These are phyloP conservation scores for Pleurotus tuoliensis DNA, from an alignment of 768 basidiomycete species.

Conservation along the genomic window DNA sequence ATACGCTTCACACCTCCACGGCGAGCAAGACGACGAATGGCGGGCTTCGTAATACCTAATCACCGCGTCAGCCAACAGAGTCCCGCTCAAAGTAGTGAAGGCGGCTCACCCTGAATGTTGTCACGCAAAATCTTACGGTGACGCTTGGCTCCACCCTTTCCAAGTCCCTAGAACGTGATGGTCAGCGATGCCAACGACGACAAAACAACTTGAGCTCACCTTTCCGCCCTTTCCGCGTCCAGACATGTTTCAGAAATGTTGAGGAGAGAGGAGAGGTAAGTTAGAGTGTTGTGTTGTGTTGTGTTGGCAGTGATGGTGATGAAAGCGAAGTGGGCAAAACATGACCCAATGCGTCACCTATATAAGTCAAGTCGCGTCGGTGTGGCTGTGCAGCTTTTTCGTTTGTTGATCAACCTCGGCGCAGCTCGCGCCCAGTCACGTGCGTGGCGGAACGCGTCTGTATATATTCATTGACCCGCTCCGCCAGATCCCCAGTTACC, in stretches of 20 bases:
- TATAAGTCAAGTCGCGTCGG: conserved; percentile 12
- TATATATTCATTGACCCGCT: conserved; percentile 20
- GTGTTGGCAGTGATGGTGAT: conserved; percentile 1
- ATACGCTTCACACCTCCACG: conserved; percentile 94
- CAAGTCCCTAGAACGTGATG: conserved; percentile 51
- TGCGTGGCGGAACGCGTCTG: conserved; percentile 17
- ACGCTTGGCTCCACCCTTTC: conserved; percentile 82
- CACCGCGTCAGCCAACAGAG: not conserved
- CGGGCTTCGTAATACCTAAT: conserved; percentile 73
- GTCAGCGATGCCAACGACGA: not conserved
- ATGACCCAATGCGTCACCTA: conserved; percentile 4
- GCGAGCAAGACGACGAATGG: conserved; percentile 83
- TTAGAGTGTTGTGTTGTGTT: not conserved
- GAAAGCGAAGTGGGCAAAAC: conserved; percentile 16
- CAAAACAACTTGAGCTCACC: conserved; percentile 21
- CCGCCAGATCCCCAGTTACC: not conserved
- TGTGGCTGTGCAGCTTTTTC: conserved; percentile 24
- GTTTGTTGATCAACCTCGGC: conserved; percentile 15
- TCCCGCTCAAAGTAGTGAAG: not conserved
- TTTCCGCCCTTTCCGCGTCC: conserved; percentile 87
- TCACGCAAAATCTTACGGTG: conserved; percentile 82
- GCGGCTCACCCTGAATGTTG: conserved; percentile 55
- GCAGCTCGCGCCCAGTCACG: conserved; percentile 13
- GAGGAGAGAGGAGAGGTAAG: not conserved
- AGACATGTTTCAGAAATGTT: conserved; percentile 44